A percentile compares a stretch with the other conserved stretches of the same genome.
phyloP scores from a whole-genome alignment of 805 yeast genomes.

The Nakazawaea ernobii region DNA sequence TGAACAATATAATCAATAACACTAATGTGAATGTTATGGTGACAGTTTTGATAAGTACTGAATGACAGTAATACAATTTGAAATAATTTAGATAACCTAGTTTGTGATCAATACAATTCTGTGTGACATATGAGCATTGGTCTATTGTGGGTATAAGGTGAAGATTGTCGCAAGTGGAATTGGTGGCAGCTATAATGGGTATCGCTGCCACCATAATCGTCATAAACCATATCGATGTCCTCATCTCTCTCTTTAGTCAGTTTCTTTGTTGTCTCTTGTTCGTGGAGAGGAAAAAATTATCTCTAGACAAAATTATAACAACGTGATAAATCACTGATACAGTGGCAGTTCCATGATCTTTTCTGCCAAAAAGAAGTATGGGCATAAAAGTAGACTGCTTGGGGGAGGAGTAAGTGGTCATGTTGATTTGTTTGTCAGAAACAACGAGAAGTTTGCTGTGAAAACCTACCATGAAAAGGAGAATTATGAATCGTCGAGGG shows the following conservation, averaged over 20 bases:
- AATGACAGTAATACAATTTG: slow-evolving; percentile 24
- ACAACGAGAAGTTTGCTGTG: slow-evolving; percentile 29
- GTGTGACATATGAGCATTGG: slow-evolving; percentile 23
- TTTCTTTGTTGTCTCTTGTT: no score
- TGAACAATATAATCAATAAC: slow-evolving; percentile 39
- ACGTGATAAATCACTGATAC: no score
- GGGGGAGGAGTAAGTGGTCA: slow-evolving; percentile 30
- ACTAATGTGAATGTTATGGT: slow-evolving; percentile 17
- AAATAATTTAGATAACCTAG: slow-evolving; percentile 25
- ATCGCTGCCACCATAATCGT: no score
- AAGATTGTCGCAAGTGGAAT: slow-evolving; percentile 17
- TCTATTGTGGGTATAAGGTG: slow-evolving; percentile 16
- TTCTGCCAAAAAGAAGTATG: slow-evolving; percentile 11
- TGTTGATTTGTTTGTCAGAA: slow-evolving; percentile 23
- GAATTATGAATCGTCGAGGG: slow-evolving; percentile 30
- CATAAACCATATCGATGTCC: no score
- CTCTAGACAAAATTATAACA: no score
- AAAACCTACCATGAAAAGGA: slow-evolving; percentile 40
- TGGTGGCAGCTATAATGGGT: neutral
- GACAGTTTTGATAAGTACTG: slow-evolving; percentile 13
- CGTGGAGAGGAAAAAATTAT: no score
- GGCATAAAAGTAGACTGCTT: slow-evolving; percentile 14
- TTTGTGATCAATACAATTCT: slow-evolving; percentile 21
- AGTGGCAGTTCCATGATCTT: neutral
- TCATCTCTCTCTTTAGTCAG: no score